A percentile compares a stretch with the other conserved stretches of the same genome.
Evolutionary conservation across 176 grass and related monocot genomes (phyloP).

Genomic region (Bolboschoenus planiculmis): DNA sequence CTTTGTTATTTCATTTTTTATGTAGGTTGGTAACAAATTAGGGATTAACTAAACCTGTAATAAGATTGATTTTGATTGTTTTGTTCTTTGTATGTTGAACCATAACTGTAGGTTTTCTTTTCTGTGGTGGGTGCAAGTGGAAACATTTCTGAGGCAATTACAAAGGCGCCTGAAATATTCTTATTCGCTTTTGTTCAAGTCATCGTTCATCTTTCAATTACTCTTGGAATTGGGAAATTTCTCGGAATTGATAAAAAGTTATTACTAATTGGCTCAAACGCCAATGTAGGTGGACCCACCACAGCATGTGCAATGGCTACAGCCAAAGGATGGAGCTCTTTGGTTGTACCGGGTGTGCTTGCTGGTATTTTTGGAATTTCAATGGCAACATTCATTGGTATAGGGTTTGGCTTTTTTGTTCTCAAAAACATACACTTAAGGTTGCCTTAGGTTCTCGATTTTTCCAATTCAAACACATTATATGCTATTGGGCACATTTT

Average conservation of each 20-base stretch:
- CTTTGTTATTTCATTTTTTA: too few relatives aligned
- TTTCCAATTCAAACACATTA: neutral
- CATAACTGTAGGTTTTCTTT: slow-evolving; percentile 54
- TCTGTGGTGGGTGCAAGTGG: slow-evolving; percentile 71
- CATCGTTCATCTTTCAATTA: slow-evolving; percentile 53
- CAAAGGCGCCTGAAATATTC: slow-evolving; percentile 61
- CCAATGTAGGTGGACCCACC: slow-evolving; percentile 68
- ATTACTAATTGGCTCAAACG: slow-evolving; percentile 73
- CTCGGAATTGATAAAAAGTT: slow-evolving; percentile 44
- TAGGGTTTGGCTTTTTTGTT: slow-evolving; percentile 63
- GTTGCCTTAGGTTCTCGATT: neutral
- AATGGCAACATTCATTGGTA: slow-evolving; percentile 60
- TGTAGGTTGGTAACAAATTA: too few relatives aligned
- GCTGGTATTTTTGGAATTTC: slow-evolving; percentile 84
- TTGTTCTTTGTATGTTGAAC: neutral
- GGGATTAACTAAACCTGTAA: too few relatives aligned
- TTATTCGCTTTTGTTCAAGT: slow-evolving; percentile 66
- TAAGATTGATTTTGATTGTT: neutral
- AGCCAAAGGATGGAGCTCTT: slow-evolving; percentile 79
- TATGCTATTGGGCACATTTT: neutral
- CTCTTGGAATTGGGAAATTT: slow-evolving; percentile 42
- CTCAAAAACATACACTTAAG: slow-evolving; percentile 26
- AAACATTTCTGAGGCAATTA: slow-evolving; percentile 66
- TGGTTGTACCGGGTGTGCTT: slow-evolving; percentile 63
- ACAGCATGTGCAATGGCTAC: slow-evolving; percentile 81